Base-by-base conservation (phyloP, 495 filamentous ascomycete genomes). In the Aspergillus hancockii region DNA sequence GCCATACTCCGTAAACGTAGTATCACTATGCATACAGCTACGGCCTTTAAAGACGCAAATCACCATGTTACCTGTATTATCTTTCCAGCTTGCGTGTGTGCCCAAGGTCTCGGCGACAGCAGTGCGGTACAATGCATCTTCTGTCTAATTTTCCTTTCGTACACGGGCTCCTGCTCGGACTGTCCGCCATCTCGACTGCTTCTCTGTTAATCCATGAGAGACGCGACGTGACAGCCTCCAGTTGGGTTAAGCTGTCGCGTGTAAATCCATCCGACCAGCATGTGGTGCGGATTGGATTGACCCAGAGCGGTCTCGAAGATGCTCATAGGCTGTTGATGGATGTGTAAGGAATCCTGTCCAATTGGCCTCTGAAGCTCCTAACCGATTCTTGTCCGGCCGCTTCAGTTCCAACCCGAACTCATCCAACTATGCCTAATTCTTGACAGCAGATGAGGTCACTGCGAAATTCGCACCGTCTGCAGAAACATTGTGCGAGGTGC, bases 321-420 rank as follows among this genome's bases (percentile, higher is more conserved):
- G 81, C 75, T 0, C 79, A 85, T 58, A 80, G 81, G 14, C 77
- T 81, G 32, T 70, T 85, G 6, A 83, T 84, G 80, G 71, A 80
- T 49, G 69, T 85, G 67, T 84, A 67, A 30, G 70, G 25, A 7
- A 28, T 7, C 25, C 2, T 22, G 53, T 10, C 8, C 14, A 3
- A 16, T 41, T 8, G 12, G 1, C 13, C 34, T 3, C 34, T 14
- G 38, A 14, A 14, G 34, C 1, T 18, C 16, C 21, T 28, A 8
- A 16, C 32, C 23, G 9, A 18, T n/a, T 5, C 46, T 61, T 6
- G 59, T 38, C 10, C 31, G 45, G 2, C 12, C 16, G 7, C 19
- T 22, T 45, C 25, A 76, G 72, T 21, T 74, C 74, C 0, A 49
- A 75, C 55, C 77, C 77, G 1, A 53, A 57, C 6, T 86, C 83